Evolutionary conservation across 495 filamentous ascomycete species (phyloP).

Genomic region (Neurospora terricola): DNA sequence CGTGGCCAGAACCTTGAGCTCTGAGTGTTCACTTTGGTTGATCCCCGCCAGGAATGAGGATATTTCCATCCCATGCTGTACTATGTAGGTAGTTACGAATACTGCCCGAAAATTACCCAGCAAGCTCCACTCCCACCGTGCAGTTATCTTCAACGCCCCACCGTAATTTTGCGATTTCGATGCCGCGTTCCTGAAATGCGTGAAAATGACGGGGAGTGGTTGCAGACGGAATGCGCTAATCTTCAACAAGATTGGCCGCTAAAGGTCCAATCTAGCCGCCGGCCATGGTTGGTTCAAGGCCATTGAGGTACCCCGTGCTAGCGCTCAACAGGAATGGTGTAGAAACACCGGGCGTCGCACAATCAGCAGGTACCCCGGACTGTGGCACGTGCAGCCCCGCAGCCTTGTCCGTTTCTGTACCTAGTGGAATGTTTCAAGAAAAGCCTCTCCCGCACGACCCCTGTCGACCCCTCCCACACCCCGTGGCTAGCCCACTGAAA

Average conservation of each 20-base stretch:
- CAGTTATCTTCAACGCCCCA: not conserved
- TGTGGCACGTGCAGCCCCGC: not conserved
- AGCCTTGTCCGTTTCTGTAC: not conserved
- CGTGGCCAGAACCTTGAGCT: no score
- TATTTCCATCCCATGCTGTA: no score
- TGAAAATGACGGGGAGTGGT: not conserved
- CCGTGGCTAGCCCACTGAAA: not conserved
- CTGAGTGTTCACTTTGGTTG: no score
- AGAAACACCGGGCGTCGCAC: not conserved
- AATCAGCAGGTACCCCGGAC: not conserved
- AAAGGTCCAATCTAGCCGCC: not conserved
- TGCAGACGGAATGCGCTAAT: not conserved
- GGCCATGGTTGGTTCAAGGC: not conserved
- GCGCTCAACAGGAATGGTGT: not conserved
- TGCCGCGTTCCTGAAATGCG: not conserved
- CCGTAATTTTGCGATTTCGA: not conserved
- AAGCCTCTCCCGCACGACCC: not conserved
- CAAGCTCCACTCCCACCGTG: not conserved
- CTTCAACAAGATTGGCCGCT: not conserved
- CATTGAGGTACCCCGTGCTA: not conserved
- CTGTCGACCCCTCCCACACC: not conserved
- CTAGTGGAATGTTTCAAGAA: not conserved
- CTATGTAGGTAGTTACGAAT: not conserved
- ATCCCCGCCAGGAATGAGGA: no score
- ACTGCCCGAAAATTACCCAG: not conserved